Evolutionary conservation across 2,329 filamentous ascomycete genomes (phyloP), one percentile per base, ranked within the genome.

Genomic region (Cladosporium sp.): DNA sequence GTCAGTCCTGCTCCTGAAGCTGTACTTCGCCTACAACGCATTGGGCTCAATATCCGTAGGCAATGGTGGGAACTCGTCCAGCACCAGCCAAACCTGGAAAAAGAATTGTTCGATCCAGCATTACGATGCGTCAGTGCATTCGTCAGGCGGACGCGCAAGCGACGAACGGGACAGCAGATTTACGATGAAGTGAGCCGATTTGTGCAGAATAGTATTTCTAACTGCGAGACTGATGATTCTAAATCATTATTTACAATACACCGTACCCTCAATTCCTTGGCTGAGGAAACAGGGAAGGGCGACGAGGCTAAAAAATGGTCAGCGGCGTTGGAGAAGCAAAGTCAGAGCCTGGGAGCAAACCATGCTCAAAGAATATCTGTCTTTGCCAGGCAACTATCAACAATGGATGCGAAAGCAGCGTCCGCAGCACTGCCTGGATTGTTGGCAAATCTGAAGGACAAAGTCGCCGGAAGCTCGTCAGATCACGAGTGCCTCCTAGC

Each of bases 31-130:
- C 70, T 91, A 0, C 88, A 91, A 64, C 74, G 78, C 1, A 70
- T 89, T 1, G 87, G 84, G 9, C 78, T 92, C 37, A 77, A 79
- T 22, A 75, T 80, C 7, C 81, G 87, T 28, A 71, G 86, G n/a
- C 74, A 77, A 40, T 89, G 84, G 80, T 91, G 88, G 87, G 76
- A 72, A 40, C 65, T 90, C 58, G 81, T 81, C 6, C 77, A 79
- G 1, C 85, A 89, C 64, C 70, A 80, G 58, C 81, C 80, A 1
- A 80, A 87, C 58, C 68, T 80, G 4, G 80, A 85, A 35, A 85
- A 84, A 57, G 87, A 91, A 13, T 71, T 91, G 6, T 28, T 50
- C 19, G 52, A 55, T 24, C 52, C 52, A 19, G 40, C 40, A 24
- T 37, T 34, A 4, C 19, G 82, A 52, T 91, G 84, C 61, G 64